Conservation (phyloP, 768 basidiomycete genomes). For the Coprinopsis sp. region DNA sequence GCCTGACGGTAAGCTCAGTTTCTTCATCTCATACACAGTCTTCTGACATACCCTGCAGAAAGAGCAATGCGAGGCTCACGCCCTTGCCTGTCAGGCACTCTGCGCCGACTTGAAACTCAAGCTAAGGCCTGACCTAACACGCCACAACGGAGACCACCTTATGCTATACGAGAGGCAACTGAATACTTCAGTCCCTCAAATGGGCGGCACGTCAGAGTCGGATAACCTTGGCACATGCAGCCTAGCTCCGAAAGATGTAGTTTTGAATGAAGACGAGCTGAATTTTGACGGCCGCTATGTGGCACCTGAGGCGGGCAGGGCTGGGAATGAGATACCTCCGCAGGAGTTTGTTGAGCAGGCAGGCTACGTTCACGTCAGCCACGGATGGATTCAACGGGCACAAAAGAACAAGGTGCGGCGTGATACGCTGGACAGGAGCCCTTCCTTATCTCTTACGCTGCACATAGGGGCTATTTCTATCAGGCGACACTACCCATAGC, state of each 20-base stretch:
- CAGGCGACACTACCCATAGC: constrained; percentile 1
- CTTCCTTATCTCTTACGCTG: not conserved
- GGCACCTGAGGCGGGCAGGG: not conserved
- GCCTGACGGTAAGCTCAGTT: not conserved
- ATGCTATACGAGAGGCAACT: too few species aligned
- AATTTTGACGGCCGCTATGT: too few species aligned
- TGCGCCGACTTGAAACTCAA: not conserved
- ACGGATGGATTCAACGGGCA: constrained; percentile 13
- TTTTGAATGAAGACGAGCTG: too few species aligned
- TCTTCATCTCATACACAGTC: not conserved
- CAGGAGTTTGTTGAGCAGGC: not conserved
- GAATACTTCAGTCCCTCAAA: too few species aligned
- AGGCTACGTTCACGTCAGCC: constrained; percentile 4
- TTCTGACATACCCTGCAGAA: not conserved
- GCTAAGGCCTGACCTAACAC: too few species aligned
- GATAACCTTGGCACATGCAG: too few species aligned
- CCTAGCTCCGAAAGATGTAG: too few species aligned
- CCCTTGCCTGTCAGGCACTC: not conserved
- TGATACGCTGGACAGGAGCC: not conserved
- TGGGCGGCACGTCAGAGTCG: too few species aligned
- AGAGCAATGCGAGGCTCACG: not conserved
- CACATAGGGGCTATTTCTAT: constrained; percentile 11
- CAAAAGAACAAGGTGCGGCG: constrained; percentile 7
- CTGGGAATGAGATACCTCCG: not conserved
- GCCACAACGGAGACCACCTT: too few species aligned